Conservation (phyloP, 768 basidiomycete species). For the Suillus paluster region DNA sequence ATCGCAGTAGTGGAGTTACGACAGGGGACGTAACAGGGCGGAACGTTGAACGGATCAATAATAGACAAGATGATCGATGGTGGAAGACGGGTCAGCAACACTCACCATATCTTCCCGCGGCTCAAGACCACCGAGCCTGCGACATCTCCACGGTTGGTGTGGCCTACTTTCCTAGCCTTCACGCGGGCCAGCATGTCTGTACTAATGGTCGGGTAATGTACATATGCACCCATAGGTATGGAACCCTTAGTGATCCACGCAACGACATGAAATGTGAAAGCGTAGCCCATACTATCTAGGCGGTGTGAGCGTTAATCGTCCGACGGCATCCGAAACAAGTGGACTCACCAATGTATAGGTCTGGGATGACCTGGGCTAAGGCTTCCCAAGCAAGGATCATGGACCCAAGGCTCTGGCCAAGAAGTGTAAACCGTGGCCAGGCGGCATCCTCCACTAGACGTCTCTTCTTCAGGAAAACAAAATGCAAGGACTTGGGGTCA, state of each 20-base stretch:
- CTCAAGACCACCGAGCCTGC: constrained; percentile 55
- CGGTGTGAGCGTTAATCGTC: constrained; percentile 12
- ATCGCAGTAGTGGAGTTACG: neutral
- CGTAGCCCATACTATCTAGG: constrained; percentile 97
- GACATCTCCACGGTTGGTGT: constrained; percentile 67
- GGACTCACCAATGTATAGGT: constrained; percentile 83
- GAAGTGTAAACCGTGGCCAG: constrained; percentile 90
- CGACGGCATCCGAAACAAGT: neutral
- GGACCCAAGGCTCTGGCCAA: constrained; percentile 91
- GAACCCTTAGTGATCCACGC: constrained; percentile 52
- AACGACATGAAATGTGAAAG: constrained; percentile 88
- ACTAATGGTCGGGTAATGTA: constrained; percentile 97
- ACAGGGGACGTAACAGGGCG: no score
- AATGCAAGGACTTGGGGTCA: constrained; percentile 66
- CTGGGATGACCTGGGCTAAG: constrained; percentile 76
- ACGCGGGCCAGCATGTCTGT: constrained; percentile 92
- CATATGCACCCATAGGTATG: constrained; percentile 85
- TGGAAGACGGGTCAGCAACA: constrained; percentile 12
- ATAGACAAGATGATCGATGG: no score
- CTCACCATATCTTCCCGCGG: constrained; percentile 65
- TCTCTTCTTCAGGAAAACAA: constrained; percentile 79
- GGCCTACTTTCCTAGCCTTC: constrained; percentile 56
- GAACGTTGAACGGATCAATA: neutral
- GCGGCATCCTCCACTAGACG: constrained; percentile 76
- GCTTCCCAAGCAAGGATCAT: constrained; percentile 86